phyloP scores from a whole-genome alignment of 1,284 basidiomycete genomes.

The Microbotryum violaceum region DNA sequence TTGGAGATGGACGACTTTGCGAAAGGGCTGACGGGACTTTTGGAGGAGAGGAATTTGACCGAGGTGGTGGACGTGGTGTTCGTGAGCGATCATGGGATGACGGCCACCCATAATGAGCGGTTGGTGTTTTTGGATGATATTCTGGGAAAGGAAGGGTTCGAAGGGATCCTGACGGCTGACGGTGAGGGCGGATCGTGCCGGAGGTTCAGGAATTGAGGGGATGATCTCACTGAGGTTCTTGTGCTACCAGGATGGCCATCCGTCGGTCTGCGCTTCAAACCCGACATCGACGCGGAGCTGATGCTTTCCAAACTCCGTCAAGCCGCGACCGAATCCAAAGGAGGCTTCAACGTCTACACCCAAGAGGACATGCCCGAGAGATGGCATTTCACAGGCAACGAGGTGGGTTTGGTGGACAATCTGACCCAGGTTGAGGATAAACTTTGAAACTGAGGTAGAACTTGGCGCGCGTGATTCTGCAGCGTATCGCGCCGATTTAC shows the following conservation, averaged over 20 bases:
- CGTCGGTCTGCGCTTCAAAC: slow-evolving; percentile 66
- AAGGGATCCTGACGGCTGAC: slow-evolving; percentile 60
- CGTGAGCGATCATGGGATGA: slow-evolving; percentile 89
- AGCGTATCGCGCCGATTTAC: slow-evolving; percentile 77
- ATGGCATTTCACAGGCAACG: slow-evolving; percentile 63
- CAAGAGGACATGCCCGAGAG: slow-evolving; percentile 69
- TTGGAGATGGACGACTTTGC: slow-evolving; percentile 65
- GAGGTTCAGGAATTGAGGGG: neutral
- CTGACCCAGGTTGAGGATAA: too few relatives aligned
- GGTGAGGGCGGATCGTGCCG: slow-evolving; percentile 43
- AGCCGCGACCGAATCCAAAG: slow-evolving; percentile 50
- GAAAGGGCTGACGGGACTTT: slow-evolving; percentile 54
- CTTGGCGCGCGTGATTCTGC: neutral
- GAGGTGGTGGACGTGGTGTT: slow-evolving; percentile 81
- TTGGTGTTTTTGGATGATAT: slow-evolving; percentile 75
- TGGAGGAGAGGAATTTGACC: slow-evolving; percentile 65
- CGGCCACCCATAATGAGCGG: slow-evolving; percentile 58
- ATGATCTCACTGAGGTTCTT: too few relatives aligned
- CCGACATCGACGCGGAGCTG: slow-evolving; percentile 51
- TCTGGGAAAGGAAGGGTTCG: slow-evolving; percentile 59
- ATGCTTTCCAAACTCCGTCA: slow-evolving; percentile 53
- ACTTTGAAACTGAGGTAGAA: too few relatives aligned
- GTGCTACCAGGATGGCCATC: slow-evolving; percentile 63
- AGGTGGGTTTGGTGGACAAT: slow-evolving; percentile 30
- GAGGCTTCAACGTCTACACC: slow-evolving; percentile 65